Percentiles rank a stretch among this genome's conserved stretches.
Evolutionary conservation across 192 early-diverging fungal species (phyloP).

Genomic region (Glomus cerebriforme): DNA sequence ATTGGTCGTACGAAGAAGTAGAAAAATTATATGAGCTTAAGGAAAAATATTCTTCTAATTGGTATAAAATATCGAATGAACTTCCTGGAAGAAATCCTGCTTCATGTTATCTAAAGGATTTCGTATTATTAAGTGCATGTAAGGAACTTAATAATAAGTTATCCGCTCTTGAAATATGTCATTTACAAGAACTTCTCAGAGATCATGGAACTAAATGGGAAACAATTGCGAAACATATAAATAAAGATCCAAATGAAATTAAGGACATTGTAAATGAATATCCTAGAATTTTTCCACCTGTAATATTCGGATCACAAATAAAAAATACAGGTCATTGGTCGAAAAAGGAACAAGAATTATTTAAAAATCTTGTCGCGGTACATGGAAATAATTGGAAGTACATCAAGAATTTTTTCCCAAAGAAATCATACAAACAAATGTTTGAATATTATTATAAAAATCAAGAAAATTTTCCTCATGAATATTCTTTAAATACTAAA

Average conservation of each 20-base stretch:
- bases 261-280: background rate
- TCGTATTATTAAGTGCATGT: background rate
- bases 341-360: background rate
- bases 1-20: background rate
- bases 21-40: background rate
- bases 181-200: background rate
- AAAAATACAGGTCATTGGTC: background rate
- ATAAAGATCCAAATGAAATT: background rate
- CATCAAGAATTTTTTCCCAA: background rate
- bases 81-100: background rate
- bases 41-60: background rate
- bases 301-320: background rate
- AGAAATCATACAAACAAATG: background rate
- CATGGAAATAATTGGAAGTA: slow-evolving; percentile 7
- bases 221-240: background rate
- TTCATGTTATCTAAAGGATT: background rate
- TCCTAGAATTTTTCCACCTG: background rate
- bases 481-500: background rate
- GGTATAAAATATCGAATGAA: background rate
- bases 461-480: background rate
- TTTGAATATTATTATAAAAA: background rate
- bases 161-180: background rate
- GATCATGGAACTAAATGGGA: slow-evolving; percentile 3
- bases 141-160: background rate
- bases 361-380: background rate